Evolutionary conservation across 2,329 filamentous ascomycete genomes (phyloP), one percentile per base, ranked within the genome.

Genomic region (Microascus cirrosus): DNA sequence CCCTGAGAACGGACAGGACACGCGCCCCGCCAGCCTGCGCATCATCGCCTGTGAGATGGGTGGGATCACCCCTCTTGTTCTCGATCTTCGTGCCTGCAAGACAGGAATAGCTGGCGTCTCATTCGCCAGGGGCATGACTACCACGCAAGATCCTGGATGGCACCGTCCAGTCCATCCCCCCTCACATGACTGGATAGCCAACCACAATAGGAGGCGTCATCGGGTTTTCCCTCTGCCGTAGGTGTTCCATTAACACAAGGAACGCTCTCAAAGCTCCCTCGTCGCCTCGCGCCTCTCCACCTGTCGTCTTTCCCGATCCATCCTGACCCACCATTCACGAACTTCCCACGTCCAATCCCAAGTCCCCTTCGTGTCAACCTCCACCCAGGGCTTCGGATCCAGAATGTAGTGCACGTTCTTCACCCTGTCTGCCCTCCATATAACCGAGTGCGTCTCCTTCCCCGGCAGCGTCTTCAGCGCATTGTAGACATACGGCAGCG

Each of bases 321-420:
- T 67, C 25, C 76, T 74, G 18, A 74, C 70, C 82, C 81, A 85
- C 82, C 82, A 85, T 54, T 66, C 67, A 61, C 83, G 78, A 12
- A 74, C 75, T 66, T 75, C 76, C 1, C 78, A 75, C 3, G 66
- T 69, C 39, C 76, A 75, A 0, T 66, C 72, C 66, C 71, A 76
- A 42, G 73, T 68, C 2, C 77, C 78, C 15, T 70, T 63, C 1
- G 64, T 70, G 51, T 76, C 70, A 34, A 77, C 61, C 68, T 81
- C 75, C 51, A 82, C 74, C 82, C 82, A 85, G 2, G 82, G 82
- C 69, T 85, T 85, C 0, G 82, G 81, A 42, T 73, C 76, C 24
- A 85, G 66, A 53, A 85, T 83, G 60, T 82, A 84, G 65, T 85
- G 82, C 6, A 85, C 67, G 62, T 83, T 83, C 72, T 82, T 83